phyloP scores from a whole-genome alignment of 1,139 yeast species.

The Taphrina deformans region DNA sequence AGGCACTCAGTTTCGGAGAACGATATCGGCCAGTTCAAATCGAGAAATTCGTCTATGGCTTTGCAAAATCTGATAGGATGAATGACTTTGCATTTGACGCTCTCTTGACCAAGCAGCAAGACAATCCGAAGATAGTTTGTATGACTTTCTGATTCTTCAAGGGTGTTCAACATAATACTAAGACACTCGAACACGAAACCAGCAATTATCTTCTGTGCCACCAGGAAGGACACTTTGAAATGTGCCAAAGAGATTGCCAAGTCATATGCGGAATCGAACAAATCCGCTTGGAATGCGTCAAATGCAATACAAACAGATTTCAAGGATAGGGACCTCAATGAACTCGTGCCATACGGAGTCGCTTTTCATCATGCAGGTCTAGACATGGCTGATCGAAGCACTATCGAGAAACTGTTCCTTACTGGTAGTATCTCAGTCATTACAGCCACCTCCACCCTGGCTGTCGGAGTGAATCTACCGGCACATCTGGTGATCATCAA shows the following conservation, averaged over 20 bases:
- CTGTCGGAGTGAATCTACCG: conserved; percentile 61
- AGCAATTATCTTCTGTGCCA: conserved; percentile 56
- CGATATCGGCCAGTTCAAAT: conserved; percentile 53
- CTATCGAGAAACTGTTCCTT: conserved; percentile 52
- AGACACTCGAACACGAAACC: conserved; percentile 50
- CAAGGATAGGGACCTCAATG: conserved; percentile 46
- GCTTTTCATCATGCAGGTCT: conserved; percentile 65
- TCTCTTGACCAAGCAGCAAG: conserved; percentile 47
- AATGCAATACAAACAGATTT: conserved; percentile 35
- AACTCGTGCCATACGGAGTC: conserved; percentile 47
- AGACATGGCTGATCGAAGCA: conserved; percentile 50
- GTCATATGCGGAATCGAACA: conserved; percentile 35
- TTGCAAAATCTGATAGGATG: conserved; percentile 40
- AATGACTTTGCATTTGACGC: conserved; percentile 54
- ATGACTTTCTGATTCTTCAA: conserved; percentile 2
- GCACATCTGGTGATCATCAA: conserved; percentile 61
- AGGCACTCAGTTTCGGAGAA: conserved; percentile 49
- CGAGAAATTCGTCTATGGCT: conserved; percentile 51
- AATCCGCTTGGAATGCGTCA: conserved; percentile 21
- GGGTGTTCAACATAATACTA: conserved; percentile 47
- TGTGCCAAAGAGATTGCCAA: conserved; percentile 51
- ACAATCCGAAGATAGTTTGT: neutral
- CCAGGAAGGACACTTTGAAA: conserved; percentile 52
- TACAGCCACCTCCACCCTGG: conserved; percentile 61
- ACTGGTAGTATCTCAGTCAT: conserved; percentile 51